Evolutionary conservation across 305 asterid species (phyloP), one percentile per base, ranked within the genome.

Genomic region (Plantago rigida): DNA sequence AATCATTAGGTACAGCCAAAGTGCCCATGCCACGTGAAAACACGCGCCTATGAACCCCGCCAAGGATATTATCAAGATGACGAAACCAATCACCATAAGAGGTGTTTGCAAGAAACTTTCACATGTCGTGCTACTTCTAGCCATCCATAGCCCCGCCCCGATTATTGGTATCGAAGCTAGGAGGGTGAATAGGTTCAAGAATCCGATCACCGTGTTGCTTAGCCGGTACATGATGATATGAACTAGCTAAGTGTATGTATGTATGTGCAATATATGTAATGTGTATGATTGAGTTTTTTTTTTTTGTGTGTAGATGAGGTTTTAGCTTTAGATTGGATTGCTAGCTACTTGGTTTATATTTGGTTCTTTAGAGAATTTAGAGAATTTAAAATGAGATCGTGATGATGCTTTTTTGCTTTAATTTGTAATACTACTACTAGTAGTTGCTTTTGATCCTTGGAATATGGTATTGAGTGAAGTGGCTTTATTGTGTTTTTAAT

Each of bases 41-140:
- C 97, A 92, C 0, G 99, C 95, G 1, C 97, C 97, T 2, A 92
- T 81, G 76, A 92, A 92, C 0, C 97, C 99, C 0, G 96, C 91
- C 0, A 92, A 79, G 0, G 99, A 92, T 8, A 92, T 52, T 9
- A 88, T 75, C 4, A 92, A 79, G 47, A 88, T 80, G 0, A 92
- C 53, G 68, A 92, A 92, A 0, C 99, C 99, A 0, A 88, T 66
- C 12, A 83, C 75, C 3, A 92, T 47, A 0, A 92, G 94, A 2
- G 99, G 99, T 3, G 84, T 86, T 26, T 92, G 99, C 3, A 92
- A 90, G 69, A 92, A 86, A 73, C 83, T 81, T 50, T 92, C 95
- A 42, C 99, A 92, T 2, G 93, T 81, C 0, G 93, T 77, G 71
- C 84, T 88, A 76, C 94, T 92, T 57, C 77, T 67, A 3, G 94